These are phyloP conservation scores for Fusarium pseudoanthophilum DNA, from an alignment of 2,329 filamentous ascomycete genomes.

Conservation along the genomic window DNA sequence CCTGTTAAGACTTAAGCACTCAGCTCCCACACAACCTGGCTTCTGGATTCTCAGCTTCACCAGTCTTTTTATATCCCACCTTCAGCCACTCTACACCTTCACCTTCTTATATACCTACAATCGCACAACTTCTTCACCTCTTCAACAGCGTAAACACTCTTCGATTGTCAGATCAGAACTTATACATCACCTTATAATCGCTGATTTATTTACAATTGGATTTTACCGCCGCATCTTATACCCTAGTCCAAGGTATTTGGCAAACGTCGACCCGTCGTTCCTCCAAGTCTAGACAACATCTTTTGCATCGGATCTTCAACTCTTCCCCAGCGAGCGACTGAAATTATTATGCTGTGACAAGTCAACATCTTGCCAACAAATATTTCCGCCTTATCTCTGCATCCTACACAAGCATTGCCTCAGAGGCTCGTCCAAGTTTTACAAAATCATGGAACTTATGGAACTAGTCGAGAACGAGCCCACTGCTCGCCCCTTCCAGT, in stretches of 20 bases:
- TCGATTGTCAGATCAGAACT: not conserved
- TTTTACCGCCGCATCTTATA: constrained; percentile 12
- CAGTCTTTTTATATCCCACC: constrained; percentile 12
- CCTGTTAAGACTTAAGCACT: constrained; percentile 30
- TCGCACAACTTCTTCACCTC: not conserved
- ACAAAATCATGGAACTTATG: constrained; percentile 66
- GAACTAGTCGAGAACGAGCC: constrained; percentile 73
- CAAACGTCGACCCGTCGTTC: not conserved
- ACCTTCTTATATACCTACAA: constrained; percentile 11
- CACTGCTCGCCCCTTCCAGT: constrained; percentile 70
- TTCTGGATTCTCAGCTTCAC: constrained; percentile 17
- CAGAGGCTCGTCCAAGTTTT: not conserved
- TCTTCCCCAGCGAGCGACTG: not conserved
- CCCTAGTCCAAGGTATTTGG: constrained; percentile 19
- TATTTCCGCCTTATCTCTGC: not conserved
- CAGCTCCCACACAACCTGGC: constrained; percentile 23
- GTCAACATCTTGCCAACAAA: constrained; percentile 5
- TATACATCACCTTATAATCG: constrained; percentile 6
- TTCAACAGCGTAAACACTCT: constrained; percentile 1
- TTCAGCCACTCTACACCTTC: constrained; percentile 2
- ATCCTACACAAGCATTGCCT: not conserved
- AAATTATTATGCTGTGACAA: constrained; percentile 30
- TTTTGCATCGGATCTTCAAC: constrained; percentile 2
- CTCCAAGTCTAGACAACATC: not conserved
- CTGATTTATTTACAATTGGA: constrained; percentile 1